Evolutionary conservation across 352 stramenopile species (phyloP), one percentile per base, ranked within the genome.

Genomic region (Globisporangium orthogonon): DNA sequence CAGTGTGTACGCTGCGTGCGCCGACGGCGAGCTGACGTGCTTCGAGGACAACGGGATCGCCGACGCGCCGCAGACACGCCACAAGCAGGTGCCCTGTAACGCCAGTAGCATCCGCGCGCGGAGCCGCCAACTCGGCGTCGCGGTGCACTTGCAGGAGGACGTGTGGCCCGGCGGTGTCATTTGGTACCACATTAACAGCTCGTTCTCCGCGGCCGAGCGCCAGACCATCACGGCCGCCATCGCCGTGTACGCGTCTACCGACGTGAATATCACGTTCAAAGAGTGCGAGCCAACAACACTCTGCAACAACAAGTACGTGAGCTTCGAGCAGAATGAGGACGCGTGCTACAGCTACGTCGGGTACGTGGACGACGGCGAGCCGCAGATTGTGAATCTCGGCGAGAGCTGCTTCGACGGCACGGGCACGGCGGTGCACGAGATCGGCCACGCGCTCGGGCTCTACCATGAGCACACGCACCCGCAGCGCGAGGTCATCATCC

Each of bases 381-480:
- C 76, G 13, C 81, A 91, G 67, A 63, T 74, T 54, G 70, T 91
- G 59, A 91, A 91, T 58, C 70, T 91, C 11, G 74, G 74, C 14
- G 63, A 78, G 31, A 87, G 66, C 54, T 87, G 77, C 69, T 89
- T 91, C 52, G 68, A 75, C 11, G 75, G 73, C 31, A 65, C 23
- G 33, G 81, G 55, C 71, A 85, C 53, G 47, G 77, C 53, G 0
- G 66, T 91, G 18, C 81, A 91, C 17, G 81, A 91, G 56, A 46
- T 91, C 37, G 76, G 78, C 7, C 81, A 91, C 44, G 70, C 76
- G 7, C 56, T 89, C 56, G 81, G 81, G 0, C 50, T 91, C 7
- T 86, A 78, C 47, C 81, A 91, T 41, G 81, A 91, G 56, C 81
- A 91, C 56, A 88, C 69, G 10, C 79, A 91, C 60, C 76, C 75